Percentiles rank a stretch among this genome's conserved stretches.
These are phyloP conservation scores for Juncus effusus DNA, from an alignment of 176 grass and related monocot species.

Conservation along the genomic window DNA sequence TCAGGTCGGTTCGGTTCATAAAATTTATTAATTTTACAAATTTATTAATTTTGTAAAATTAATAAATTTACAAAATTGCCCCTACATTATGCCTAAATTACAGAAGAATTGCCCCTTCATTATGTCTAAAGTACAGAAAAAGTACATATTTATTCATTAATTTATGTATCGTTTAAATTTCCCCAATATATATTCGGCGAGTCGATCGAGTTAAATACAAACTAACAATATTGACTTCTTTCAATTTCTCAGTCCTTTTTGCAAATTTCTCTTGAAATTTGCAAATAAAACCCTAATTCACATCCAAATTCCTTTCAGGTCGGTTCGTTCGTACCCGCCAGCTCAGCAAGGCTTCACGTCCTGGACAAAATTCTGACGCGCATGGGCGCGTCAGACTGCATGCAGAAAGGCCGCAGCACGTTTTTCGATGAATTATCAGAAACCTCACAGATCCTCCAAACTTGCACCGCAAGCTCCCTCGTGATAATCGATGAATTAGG, in stretches of 20 bases:
- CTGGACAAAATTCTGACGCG: constrained; percentile 85
- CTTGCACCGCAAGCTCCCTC: constrained; percentile 65
- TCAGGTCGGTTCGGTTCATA: no score
- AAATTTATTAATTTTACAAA: no score
- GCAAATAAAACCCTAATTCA: constrained; percentile 12
- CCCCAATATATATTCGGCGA: no score
- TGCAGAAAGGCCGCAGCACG: constrained; percentile 85
- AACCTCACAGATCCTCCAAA: constrained; percentile 72
- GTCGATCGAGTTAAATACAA: no score
- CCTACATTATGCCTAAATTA: no score
- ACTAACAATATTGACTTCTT: not conserved
- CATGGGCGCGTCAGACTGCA: constrained; percentile 92
- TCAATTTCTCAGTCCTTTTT: not conserved
- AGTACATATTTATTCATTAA: no score
- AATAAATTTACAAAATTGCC: no score
- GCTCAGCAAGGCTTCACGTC: constrained; percentile 71
- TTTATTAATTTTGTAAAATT: no score
- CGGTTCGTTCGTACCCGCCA: constrained; percentile 87
- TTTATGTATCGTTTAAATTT: no score
- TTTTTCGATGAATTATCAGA: constrained; percentile 90
- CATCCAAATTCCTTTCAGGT: constrained; percentile 51
- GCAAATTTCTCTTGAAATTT: constrained; percentile 15
- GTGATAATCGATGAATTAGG: constrained; percentile 91
- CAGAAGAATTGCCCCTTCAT: no score
- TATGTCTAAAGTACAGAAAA: no score